Percentiles rank a stretch among this genome's conserved stretches.
Conservation (phyloP, 1,139 yeast species). For the Eremothecium gossypii region DNA sequence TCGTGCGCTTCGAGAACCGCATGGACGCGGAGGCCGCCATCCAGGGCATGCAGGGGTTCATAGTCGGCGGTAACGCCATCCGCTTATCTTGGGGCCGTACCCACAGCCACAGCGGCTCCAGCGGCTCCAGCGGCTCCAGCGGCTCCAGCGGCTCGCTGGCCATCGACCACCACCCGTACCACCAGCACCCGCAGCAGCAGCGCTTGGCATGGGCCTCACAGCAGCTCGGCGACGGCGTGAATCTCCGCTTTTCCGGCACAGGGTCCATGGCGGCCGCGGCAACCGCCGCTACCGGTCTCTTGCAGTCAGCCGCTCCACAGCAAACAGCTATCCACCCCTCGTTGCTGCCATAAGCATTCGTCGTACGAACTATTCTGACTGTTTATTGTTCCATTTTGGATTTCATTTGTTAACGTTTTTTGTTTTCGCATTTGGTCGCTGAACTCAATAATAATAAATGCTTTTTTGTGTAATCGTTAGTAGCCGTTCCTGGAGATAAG, state of each 20-base stretch:
- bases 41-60: slow-evolving; percentile 63
- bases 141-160: slow-evolving; percentile 6
- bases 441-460: no score
- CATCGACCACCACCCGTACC: no score
- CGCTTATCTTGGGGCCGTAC: slow-evolving; percentile 61
- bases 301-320: background rate
- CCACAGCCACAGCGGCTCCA: slow-evolving; percentile 6
- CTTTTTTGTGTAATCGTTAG: no score
- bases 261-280: background rate
- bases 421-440: background rate
- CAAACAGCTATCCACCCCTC: slow-evolving; percentile 15
- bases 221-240: background rate
- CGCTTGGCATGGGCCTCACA: background rate
- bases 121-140: slow-evolving; percentile 9
- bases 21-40: slow-evolving; percentile 68
- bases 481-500: no score
- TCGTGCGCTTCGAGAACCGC: slow-evolving; percentile 53
- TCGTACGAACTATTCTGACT: no score
- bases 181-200: slow-evolving; percentile 12
- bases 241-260: background rate
- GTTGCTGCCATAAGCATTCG: slow-evolving; percentile 9
- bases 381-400: background rate
- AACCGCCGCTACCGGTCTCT: background rate
- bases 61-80: slow-evolving; percentile 58
- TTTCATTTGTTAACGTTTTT: background rate